Evolutionary conservation across 352 stramenopile species (phyloP).

Genomic region (Globisporangium carolinianum): DNA sequence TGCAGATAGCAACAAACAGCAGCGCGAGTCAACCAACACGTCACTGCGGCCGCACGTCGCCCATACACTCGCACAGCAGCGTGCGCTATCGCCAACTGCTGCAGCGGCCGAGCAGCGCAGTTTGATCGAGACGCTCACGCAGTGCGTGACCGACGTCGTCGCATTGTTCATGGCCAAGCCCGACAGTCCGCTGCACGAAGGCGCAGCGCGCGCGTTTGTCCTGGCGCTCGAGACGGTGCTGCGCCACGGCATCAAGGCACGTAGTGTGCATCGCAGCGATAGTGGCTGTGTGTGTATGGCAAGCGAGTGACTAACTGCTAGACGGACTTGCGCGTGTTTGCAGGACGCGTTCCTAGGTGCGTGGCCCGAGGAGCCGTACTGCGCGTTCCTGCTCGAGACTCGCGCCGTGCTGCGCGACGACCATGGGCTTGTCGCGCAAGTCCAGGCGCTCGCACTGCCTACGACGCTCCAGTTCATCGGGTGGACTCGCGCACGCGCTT

Average conservation of each 20-base stretch:
- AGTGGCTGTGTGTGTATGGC: background rate
- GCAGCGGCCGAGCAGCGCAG: slow-evolving; percentile 20
- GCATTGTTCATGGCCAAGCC: slow-evolving; percentile 61
- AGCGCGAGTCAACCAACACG: no score
- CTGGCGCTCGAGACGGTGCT: slow-evolving; percentile 60
- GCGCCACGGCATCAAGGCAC: slow-evolving; percentile 58
- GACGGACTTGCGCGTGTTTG: background rate
- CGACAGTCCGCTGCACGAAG: slow-evolving; percentile 69
- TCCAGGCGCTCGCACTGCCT: slow-evolving; percentile 24
- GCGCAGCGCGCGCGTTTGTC: slow-evolving; percentile 47
- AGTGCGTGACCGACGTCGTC: slow-evolving; percentile 59
- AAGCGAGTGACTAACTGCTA: background rate
- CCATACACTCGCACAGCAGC: slow-evolving; percentile 27
- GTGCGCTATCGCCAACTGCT: slow-evolving; percentile 17
- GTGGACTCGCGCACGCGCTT: slow-evolving; percentile 57
- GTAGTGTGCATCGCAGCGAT: background rate
- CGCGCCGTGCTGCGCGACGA: slow-evolving; percentile 59
- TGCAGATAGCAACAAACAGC: no score
- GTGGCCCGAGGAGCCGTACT: slow-evolving; percentile 72
- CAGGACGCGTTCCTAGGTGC: slow-evolving; percentile 32
- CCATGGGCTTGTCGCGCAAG: slow-evolving; percentile 47
- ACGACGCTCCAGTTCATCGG: slow-evolving; percentile 43
- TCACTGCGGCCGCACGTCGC: slow-evolving; percentile 24
- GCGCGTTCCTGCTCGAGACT: slow-evolving; percentile 61
- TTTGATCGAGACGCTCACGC: slow-evolving; percentile 23